Evolutionary conservation across 257 asterid species (phyloP).

Genomic region (Solanum arcanum): DNA sequence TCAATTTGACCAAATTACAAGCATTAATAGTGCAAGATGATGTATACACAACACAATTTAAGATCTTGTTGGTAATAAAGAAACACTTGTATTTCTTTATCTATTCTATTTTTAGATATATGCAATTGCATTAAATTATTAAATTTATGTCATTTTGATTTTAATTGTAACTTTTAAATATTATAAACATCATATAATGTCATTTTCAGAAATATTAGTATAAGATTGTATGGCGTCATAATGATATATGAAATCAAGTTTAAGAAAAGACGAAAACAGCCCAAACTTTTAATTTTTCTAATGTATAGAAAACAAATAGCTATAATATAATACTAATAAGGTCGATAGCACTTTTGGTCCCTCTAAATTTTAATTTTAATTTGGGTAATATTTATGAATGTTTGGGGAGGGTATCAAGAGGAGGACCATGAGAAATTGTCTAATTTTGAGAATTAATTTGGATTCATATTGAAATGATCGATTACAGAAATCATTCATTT

Average conservation of each 20-base stretch:
- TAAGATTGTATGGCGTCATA: background rate
- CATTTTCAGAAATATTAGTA: background rate
- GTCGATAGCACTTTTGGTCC: background rate
- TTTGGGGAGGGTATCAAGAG: background rate
- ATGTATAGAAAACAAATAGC: background rate
- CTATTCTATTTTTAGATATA: background rate
- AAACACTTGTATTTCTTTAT: background rate
- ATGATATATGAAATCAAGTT: background rate
- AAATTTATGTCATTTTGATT: background rate
- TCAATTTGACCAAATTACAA: background rate
- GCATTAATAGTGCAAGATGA: background rate
- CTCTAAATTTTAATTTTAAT: background rate
- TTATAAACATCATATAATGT: background rate
- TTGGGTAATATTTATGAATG: background rate
- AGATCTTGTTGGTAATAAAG: background rate
- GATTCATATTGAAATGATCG: background rate
- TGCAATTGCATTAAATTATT: background rate
- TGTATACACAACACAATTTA: background rate
- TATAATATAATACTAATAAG: background rate
- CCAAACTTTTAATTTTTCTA: rapidly evolving
- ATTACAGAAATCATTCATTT: background rate
- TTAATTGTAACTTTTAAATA: background rate
- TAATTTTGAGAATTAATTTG: background rate
- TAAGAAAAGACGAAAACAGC: background rate
- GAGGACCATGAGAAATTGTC: background rate